Base-by-base conservation (phyloP, 768 basidiomycete genomes). In the Tylopilus sp. region DNA sequence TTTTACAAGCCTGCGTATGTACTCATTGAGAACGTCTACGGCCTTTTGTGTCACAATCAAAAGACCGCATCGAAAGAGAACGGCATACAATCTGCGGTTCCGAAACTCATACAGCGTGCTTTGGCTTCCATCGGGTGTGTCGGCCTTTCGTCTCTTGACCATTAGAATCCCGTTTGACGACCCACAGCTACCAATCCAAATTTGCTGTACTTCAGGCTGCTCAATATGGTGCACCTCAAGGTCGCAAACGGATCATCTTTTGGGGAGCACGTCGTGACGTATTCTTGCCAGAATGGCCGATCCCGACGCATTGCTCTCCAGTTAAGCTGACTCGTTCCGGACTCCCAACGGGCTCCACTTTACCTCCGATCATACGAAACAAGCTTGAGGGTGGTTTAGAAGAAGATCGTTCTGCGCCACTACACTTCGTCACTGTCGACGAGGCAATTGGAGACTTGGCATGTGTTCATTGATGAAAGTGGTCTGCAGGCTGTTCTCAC, bases 401-500 rank as follows among this genome's bases (percentile, higher is more conserved):
- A 59, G 36, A 64, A 48, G 50, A 85, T 54, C 73, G 76, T n/a
- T 71, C 70, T 6, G 87, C 87, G 0, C 89, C 89, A 1, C 64
- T 86, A 28, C 72, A 67, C 21, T 68, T 78, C 16, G 75, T 88
- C 4, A 84, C 82, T 0, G 76, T 89, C 3, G 64, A 78, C 33
- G 85, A 86, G 59, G 86, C 88, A 4, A 83, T 87, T 48, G 71
- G 75, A 14, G 89, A 92, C 63, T 60, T 91, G 71, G 87, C 85
- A 68, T 48, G 85, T 73, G 12, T 26, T 43, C 36, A 25, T 54
- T 52, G 31, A 44, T 44, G 29, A 34, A 49, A 53, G 29, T 56
- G 42, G 53, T 52, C 37, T 34, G 41, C 42, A 41, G 31, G 34
- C 50, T 36, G 22, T 54, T 45, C 42, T 61, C 22, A 53, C 22